phyloP scores from a whole-genome alignment of 768 basidiomycete genomes.

The Mycena metata region DNA sequence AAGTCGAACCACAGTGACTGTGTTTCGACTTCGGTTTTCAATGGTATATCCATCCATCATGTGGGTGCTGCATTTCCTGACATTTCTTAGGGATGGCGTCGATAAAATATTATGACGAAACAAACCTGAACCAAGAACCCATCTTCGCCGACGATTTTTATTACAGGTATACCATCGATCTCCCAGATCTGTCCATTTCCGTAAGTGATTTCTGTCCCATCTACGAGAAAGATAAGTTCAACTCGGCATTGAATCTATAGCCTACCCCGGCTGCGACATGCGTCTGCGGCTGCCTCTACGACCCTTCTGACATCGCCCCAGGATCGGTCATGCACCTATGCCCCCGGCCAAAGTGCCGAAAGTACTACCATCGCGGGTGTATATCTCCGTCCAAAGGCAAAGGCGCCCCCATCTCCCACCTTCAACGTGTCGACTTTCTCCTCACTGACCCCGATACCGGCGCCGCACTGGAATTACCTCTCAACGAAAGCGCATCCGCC shows the following conservation, averaged over 20 bases:
- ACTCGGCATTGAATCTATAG: slow-evolving; percentile 42
- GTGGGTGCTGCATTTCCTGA: neutral
- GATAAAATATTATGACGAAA: slow-evolving; percentile 56
- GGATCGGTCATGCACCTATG: slow-evolving; percentile 66
- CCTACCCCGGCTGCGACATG: slow-evolving; percentile 61
- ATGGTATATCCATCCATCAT: slow-evolving; percentile 51
- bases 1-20: slow-evolving; percentile 64
- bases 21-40: slow-evolving; percentile 59
- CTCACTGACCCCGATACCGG: slow-evolving; percentile 33
- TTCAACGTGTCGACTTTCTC: slow-evolving; percentile 34
- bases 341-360: slow-evolving; percentile 62
- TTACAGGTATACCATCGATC: slow-evolving; percentile 60
- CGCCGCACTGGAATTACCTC: neutral
- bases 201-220: slow-evolving; percentile 44
- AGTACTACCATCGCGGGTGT: slow-evolving; percentile 64
- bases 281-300: slow-evolving; percentile 62
- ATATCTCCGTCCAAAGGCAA: slow-evolving; percentile 45
- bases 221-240: neutral
- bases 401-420: neutral
- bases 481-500: slow-evolving; percentile 9
- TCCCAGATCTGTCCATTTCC: slow-evolving; percentile 47
- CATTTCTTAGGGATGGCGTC: slow-evolving; percentile 49
- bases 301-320: slow-evolving; percentile 51
- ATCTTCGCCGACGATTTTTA: slow-evolving; percentile 62
- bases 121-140: slow-evolving; percentile 49